phyloP scores from a whole-genome alignment of 805 yeast genomes.

The Teunomyces atbi region DNA sequence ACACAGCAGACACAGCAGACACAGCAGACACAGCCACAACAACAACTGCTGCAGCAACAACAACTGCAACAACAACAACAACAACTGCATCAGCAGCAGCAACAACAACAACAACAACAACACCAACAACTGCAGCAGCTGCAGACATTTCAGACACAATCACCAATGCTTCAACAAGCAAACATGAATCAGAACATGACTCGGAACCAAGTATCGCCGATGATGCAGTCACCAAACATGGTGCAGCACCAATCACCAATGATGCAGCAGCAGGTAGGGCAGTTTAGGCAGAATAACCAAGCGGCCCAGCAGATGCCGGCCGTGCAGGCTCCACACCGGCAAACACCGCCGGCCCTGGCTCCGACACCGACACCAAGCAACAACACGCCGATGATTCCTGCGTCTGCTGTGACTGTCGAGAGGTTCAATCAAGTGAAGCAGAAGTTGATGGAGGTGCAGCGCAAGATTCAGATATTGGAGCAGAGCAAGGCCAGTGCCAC shows the following conservation, averaged over 20 bases:
- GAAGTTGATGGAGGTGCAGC: slow-evolving; percentile 48
- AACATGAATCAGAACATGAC: slow-evolving; percentile 7
- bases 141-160: slow-evolving; percentile 7
- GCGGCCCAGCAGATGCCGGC: not conserved
- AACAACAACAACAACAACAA: slow-evolving; percentile 6
- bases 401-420: slow-evolving; percentile 33
- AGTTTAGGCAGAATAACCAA: slow-evolving; percentile 9
- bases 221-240: slow-evolving; percentile 10
- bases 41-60: slow-evolving; percentile 12
- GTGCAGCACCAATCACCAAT: slow-evolving; percentile 8
- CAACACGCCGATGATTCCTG: slow-evolving; percentile 11
- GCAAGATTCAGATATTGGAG: slow-evolving; percentile 50
- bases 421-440: slow-evolving; percentile 44
- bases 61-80: slow-evolving; percentile 18
- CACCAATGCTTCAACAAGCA: slow-evolving; percentile 7
- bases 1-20: not conserved
- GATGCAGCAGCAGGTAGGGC: slow-evolving; percentile 8
- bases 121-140: slow-evolving; percentile 3
- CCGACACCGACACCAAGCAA: slow-evolving; percentile 3
- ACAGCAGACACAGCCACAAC: not conserved
- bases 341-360: not conserved
- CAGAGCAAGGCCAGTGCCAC: slow-evolving; percentile 44
- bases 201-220: slow-evolving; percentile 11
- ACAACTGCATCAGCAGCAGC: slow-evolving; percentile 28
- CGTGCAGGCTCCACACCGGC: slow-evolving; percentile 3